Percentiles rank a stretch among this genome's conserved stretches.
These are phyloP conservation scores for Colletotrichum brevisporum DNA, from an alignment of 2,329 filamentous ascomycete species.

Conservation along the genomic window DNA sequence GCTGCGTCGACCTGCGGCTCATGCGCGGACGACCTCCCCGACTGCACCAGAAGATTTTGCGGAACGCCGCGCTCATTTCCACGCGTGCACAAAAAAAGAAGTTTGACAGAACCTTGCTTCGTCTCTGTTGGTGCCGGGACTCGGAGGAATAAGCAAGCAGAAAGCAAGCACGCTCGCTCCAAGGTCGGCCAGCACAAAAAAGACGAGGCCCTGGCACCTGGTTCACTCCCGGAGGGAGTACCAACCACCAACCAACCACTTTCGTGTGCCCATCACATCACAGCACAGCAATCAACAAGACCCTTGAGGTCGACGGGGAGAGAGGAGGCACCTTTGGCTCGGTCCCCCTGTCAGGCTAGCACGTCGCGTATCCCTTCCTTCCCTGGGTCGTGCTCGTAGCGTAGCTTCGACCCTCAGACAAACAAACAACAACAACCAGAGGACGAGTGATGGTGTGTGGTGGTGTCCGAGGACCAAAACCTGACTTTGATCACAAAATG, in stretches of 20 bases:
- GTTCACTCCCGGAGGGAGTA: conserved; percentile 15
- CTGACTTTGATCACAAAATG: conserved; percentile 1
- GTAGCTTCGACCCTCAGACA: conserved; percentile 2
- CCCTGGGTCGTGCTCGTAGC: conserved; percentile 13
- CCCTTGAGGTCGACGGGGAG: too few relatives aligned
- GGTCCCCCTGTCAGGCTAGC: conserved; percentile 9
- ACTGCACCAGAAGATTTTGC: not conserved
- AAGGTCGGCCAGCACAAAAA: conserved; percentile 6
- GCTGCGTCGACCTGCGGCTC: not conserved
- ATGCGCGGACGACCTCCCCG: not conserved
- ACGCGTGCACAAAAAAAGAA: conserved; percentile 10
- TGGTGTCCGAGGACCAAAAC: conserved; percentile 15
- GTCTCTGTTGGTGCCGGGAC: conserved; percentile 4
- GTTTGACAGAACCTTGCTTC: conserved; percentile 15
- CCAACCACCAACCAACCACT: conserved; percentile 8
- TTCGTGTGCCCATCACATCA: not conserved
- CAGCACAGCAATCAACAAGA: not conserved
- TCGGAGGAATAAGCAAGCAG: conserved; percentile 19
- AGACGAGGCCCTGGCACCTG: conserved; percentile 5
- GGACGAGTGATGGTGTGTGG: not conserved
- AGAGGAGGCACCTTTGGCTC: not conserved
- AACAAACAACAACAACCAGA: conserved; percentile 5
- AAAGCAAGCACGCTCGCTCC: not conserved
- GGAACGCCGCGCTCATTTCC: conserved; percentile 7
- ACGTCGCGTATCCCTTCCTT: not conserved